These are phyloP conservation scores for Amylocarpus encephaloides DNA, from an alignment of 2,329 filamentous ascomycete species.

Conservation along the genomic window DNA sequence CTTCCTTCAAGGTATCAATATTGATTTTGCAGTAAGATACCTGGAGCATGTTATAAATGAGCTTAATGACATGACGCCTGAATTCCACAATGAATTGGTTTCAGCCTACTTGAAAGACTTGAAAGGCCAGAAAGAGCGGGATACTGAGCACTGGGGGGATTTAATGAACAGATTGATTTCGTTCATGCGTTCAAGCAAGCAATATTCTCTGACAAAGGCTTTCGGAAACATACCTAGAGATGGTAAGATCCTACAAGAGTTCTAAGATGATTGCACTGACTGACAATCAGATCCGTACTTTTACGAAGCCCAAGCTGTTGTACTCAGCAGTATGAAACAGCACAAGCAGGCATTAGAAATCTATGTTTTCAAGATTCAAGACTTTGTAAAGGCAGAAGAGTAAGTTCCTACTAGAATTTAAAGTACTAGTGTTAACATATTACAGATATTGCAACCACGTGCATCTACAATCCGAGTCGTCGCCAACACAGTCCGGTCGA, in stretches of 20 bases:
- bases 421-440: slow-evolving; percentile 1
- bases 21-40: slow-evolving; percentile 69
- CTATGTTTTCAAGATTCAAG: slow-evolving; percentile 88
- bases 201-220: slow-evolving; percentile 75
- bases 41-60: slow-evolving; percentile 87
- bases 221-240: slow-evolving; percentile 74
- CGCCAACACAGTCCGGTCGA: slow-evolving; percentile 31
- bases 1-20: slow-evolving; percentile 66
- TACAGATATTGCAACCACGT: slow-evolving; percentile 80
- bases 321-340: slow-evolving; percentile 90
- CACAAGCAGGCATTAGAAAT: slow-evolving; percentile 96
- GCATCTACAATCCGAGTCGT: slow-evolving; percentile 52
- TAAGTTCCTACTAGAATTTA: slow-evolving; percentile 39
- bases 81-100: slow-evolving; percentile 80
- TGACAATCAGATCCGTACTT: slow-evolving; percentile 63
- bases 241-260: slow-evolving; percentile 44
- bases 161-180: slow-evolving; percentile 62
- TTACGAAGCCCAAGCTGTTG: slow-evolving; percentile 82
- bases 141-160: slow-evolving; percentile 45
- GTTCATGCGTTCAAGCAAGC: slow-evolving; percentile 69
- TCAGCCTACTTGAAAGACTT: slow-evolving; percentile 57
- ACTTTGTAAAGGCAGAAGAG: slow-evolving; percentile 89
- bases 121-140: slow-evolving; percentile 33
- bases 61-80: slow-evolving; percentile 74
- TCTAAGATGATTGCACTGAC: slow-evolving; percentile 4